These are phyloP conservation scores for Pyrus communis DNA, from an alignment of 306 rosid species.

Conservation along the genomic window DNA sequence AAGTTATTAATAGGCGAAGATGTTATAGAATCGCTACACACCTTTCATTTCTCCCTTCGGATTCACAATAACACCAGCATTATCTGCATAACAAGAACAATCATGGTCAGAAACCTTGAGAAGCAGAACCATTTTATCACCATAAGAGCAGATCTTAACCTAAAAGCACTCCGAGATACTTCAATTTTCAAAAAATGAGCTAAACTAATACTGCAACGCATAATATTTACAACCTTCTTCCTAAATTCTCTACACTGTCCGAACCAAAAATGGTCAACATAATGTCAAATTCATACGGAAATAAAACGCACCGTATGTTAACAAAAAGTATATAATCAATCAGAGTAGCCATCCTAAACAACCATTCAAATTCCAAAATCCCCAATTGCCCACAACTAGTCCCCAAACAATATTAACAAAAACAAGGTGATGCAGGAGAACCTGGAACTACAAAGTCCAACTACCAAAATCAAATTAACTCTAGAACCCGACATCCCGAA, in stretches of 20 bases:
- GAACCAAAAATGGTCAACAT: background rate
- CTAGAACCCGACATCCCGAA: background rate
- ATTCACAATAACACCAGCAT: conserved; percentile 74
- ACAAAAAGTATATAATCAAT: background rate
- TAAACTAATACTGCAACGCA: background rate
- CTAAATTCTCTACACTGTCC: background rate
- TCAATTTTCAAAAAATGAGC: background rate
- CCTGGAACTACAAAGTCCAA: background rate
- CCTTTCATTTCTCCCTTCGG: conserved; percentile 96
- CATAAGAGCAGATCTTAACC: background rate
- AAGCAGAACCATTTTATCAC: background rate
- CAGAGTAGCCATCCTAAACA: background rate
- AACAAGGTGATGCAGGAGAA: background rate
- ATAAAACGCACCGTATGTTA: background rate
- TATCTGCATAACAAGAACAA: no score
- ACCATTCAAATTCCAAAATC: background rate
- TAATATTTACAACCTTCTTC: background rate
- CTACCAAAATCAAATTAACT: background rate
- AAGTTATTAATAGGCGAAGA: background rate
- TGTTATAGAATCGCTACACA: background rate
- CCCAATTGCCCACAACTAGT: background rate
- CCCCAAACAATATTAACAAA: background rate
- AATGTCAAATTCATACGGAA: background rate
- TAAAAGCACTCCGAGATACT: background rate
- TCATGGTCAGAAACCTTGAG: background rate